Base-by-base conservation (phyloP, 805 yeast species). In the Zygosaccharomyces bisporus region DNA sequence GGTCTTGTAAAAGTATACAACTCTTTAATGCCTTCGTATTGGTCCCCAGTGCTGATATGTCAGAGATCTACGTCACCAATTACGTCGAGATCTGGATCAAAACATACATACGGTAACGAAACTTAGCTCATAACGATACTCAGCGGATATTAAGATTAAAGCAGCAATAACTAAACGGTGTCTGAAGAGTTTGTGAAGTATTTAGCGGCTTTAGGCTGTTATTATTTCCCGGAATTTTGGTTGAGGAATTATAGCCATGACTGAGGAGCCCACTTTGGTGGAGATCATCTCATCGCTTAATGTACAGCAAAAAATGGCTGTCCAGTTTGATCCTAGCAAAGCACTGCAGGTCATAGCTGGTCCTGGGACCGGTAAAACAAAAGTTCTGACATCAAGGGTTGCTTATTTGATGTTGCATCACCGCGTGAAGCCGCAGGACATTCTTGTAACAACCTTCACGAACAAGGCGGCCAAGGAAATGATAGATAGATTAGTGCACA, bases 371-470 rank as follows among this genome's bases (percentile, higher is more conserved):
- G 83, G 83, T 4, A 91, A 91, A 63, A 91, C 99, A 1, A 81
- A 80, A 59, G 91, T 93, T 1, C 64, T 91, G 21, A 81, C 87
- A 0, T 74, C 88, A 1, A 70, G 96, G 35, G 93, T 90, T 7
- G 90, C 90, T 0, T 76, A 80, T 55, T 67, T 90, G 21, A 53
- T 90, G 6, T 47, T 76, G 3, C 61, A 73, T 6, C 70, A 75
- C 27, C 64, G 72, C 1, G 62, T 86, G 0, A 68, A 71, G 1
- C 90, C 97, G 0, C 69, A 72, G 25, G 67, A 75, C 37, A 74
- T 93, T 14, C 75, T 91, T 1, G 93, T 90, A 16, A 87, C 96
- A 4, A 90, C 98, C 0, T 91, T 91, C 68, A 91, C 98, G 9
- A 86, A 86, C 55, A 86, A 85, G 55, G 98, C 99, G 0, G 95